These are phyloP conservation scores for Cyclanthera cordifolia DNA, from an alignment of 306 rosid genomes.

Conservation along the genomic window DNA sequence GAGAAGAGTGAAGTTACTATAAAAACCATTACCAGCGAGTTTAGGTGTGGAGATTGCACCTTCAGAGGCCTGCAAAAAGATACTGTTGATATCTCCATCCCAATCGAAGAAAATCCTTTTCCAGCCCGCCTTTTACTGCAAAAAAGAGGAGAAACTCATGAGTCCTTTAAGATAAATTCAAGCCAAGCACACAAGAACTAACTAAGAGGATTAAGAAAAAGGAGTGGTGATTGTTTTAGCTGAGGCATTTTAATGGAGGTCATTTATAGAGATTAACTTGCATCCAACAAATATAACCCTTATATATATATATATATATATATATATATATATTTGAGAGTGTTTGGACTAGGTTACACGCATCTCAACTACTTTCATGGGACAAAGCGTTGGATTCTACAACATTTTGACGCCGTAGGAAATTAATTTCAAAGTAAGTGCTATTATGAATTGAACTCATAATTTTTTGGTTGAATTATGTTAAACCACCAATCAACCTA, in stretches of 20 bases:
- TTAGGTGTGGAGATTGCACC: constrained; percentile 23
- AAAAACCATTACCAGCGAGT: constrained; percentile 23
- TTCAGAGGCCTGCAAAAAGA: constrained; percentile 22
- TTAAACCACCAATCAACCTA: no score
- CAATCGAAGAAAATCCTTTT: constrained; percentile 52
- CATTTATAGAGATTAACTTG: not conserved
- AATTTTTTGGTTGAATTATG: no score
- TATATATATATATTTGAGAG: no score
- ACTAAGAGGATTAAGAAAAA: not conserved
- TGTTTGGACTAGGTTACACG: no score
- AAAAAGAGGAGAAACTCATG: constrained; percentile 16
- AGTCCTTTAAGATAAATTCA: constrained; percentile 15
- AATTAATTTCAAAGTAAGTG: no score
- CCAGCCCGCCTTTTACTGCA: constrained; percentile 45
- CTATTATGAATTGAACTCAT: no score
- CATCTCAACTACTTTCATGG: no score
- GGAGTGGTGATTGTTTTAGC: not conserved
- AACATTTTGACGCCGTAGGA: no score
- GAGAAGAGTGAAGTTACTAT: constrained; percentile 32
- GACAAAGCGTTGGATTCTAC: no score
- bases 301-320: no score
- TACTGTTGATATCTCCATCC: constrained; percentile 30
- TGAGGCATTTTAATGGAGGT: not conserved
- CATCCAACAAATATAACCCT: not conserved
- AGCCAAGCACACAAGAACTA: not conserved